Evolutionary conservation across 2,329 filamentous ascomycete species (phyloP).

Genomic region (Fusarium paranaense): DNA sequence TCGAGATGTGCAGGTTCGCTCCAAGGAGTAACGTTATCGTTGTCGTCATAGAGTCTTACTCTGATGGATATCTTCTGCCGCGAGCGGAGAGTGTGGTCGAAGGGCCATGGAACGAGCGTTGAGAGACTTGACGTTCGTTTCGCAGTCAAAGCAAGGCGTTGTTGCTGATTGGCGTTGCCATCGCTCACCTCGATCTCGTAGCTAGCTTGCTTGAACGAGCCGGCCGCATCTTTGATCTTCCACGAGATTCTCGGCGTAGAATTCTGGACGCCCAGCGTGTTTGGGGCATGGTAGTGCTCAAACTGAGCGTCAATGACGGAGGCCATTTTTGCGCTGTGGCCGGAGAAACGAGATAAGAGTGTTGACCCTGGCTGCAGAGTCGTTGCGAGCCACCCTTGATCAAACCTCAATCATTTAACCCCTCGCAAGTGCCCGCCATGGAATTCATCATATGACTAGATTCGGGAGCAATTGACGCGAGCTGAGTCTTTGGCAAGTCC

Average conservation of each 20-base stretch:
- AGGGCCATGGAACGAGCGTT: conserved; percentile 23
- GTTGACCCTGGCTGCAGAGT: neutral
- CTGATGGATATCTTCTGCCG: conserved; percentile 21
- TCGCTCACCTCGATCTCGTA: conserved; percentile 29
- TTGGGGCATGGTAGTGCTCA: conserved; percentile 15
- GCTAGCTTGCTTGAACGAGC: conserved; percentile 1
- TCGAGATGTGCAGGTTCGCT: conserved; percentile 41
- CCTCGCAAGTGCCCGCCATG: neutral
- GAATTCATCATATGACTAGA: neutral
- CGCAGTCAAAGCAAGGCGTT: neutral
- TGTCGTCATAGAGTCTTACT: conserved; percentile 7
- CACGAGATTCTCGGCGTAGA: conserved; percentile 21
- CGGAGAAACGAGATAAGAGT: neutral
- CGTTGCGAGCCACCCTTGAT: neutral
- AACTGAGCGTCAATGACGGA: conserved; percentile 14
- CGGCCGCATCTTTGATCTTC: conserved; percentile 1
- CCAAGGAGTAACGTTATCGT: conserved; percentile 13
- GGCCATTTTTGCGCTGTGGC: neutral
- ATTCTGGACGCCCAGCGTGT: conserved; percentile 15
- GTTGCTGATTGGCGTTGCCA: neutral
- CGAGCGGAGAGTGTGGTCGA: conserved; percentile 12
- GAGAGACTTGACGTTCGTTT: neutral
- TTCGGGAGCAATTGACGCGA: neutral
- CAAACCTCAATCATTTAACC: neutral
- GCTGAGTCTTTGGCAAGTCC: neutral